Base-by-base conservation (phyloP, 2,329 filamentous ascomycete genomes). In the Colletotrichum sp. region DNA sequence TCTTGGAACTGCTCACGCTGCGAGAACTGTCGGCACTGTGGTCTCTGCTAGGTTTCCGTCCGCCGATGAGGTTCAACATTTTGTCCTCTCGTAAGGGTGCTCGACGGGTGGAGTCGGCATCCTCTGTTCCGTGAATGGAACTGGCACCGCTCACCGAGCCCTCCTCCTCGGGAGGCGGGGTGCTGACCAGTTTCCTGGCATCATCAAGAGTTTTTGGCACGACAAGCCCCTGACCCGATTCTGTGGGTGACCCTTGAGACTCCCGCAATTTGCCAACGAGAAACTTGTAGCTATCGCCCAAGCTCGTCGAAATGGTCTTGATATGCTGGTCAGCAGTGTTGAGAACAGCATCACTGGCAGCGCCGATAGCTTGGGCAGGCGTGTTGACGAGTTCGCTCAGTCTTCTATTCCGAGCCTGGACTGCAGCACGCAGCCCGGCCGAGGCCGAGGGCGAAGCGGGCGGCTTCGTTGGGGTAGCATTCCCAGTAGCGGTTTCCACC, bases 241-340 rank as follows among this genome's bases (percentile, higher is more conserved):
- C 84, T 3, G 84, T 82, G 15, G 81, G 79, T 80, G 85, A 80
- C 79, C 89, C 83, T 82, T 92, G 86, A 79, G 92, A 89, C 83
- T 98, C 96, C 77, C 94, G 95, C 24, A 98, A 89, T 79, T 96
- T 95, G 18, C 96, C 96, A 71, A 99, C 92, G 28, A 99, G 87
- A 83, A 99, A 98, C 76, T 96, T 97, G 86, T 98, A 98, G 82
- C 96, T 98, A 81, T 95, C 96, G 76, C 96, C 96, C 6, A 99
- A 88, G 64, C 95, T 98, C 81, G 91, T 96, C 77, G 96, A 95
- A 79, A 99, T 98, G 44, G 93, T 98, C 82, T 98, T 98, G 78
- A 99, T 89, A 2, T 96, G 92, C 83, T 98, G 96, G 81, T 99
- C 97, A 13, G 97, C 97, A 1, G 95, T 96, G 79, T 91, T 96